Evolutionary conservation across 176 grass and related monocot species (phyloP), one percentile per base, ranked within the genome.

Genomic region (Calamus simplicifolius): DNA sequence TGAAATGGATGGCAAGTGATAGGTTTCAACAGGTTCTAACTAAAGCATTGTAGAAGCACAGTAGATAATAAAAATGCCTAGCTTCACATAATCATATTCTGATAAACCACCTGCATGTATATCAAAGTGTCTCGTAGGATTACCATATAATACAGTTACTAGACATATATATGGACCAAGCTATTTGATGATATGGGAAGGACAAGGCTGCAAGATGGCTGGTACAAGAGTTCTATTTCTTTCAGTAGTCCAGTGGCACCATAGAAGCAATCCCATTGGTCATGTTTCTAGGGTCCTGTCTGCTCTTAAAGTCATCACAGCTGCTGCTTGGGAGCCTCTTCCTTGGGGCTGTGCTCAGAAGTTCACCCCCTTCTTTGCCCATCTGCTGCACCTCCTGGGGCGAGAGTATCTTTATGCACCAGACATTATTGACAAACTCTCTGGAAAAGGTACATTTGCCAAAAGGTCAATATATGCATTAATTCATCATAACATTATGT

Each of bases 391-490:
- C 73, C 27, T 93, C 89, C 67, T 81, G 77, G 3, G 74, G 77
- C n/a, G 89, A 93, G 70, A 93, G 77, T 75, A 93, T 93, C 74
- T 84, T 93, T 66, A 93, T 81, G 73, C 80, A 93, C 89, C 83
- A 81, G 56, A 93, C 89, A 50, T 77, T 93, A 78, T 81, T 93
- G 66, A 87, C 89, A 69, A 93, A 93, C 69, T 93, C 89, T 80
- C 84, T 93, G 61, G 6, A 81, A 60, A 83, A 54, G 2, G 10
- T 10, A 43, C 7, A 43, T 12, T 3, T 10, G 3, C 12, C 35
- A 43, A 6, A 12, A 43, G 7, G 35, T 43, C 35, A 1, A 43
- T 12, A 3, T 43, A 43, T 12, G 12, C 12, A 43, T 43, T 43
- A 43, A 12, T 43, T 43, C 35, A 12, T 12, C 35, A 43, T 43